Percentiles rank a stretch among this genome's conserved stretches.
phyloP scores from a whole-genome alignment of 768 basidiomycete species.

The Rhodotorula paludigena region DNA sequence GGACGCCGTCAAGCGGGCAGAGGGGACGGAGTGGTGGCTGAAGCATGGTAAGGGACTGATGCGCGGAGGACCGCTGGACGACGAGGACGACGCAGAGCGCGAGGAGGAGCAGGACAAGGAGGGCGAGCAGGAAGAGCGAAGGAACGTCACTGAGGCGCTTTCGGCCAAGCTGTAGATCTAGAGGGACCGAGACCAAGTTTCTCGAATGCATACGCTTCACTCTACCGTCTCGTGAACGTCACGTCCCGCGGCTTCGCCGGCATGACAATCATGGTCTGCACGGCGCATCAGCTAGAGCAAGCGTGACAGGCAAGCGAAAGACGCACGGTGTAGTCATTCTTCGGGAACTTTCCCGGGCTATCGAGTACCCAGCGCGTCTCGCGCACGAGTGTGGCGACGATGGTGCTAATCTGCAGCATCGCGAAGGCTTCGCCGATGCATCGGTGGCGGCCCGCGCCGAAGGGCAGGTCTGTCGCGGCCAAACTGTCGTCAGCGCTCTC shows the following conservation, averaged over 20 bases:
- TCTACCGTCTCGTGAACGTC: slow-evolving; percentile 36
- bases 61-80: not conserved
- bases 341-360: slow-evolving; percentile 62
- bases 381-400: slow-evolving; percentile 73
- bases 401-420: slow-evolving; percentile 81
- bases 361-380: slow-evolving; percentile 68
- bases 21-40: slow-evolving; percentile 37
- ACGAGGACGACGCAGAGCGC: not conserved
- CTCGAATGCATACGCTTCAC: too few species aligned
- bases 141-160: too few species aligned
- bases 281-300: not conserved
- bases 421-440: slow-evolving; percentile 74
- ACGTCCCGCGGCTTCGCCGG: slow-evolving; percentile 55
- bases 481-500: too few species aligned
- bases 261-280: slow-evolving; percentile 87
- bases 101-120: not conserved
- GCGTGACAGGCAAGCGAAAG: not conserved
- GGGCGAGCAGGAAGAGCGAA: too few species aligned
- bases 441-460: slow-evolving; percentile 70
- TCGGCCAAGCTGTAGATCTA: not conserved
- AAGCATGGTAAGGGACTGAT: slow-evolving; percentile 10
- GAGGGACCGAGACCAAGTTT: too few species aligned
- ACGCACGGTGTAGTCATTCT: slow-evolving; percentile 68
- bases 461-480: slow-evolving; percentile 85
- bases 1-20: slow-evolving; percentile 37